Conservation (phyloP, 148 eudicot genomes). For the Linanthus parryae region DNA sequence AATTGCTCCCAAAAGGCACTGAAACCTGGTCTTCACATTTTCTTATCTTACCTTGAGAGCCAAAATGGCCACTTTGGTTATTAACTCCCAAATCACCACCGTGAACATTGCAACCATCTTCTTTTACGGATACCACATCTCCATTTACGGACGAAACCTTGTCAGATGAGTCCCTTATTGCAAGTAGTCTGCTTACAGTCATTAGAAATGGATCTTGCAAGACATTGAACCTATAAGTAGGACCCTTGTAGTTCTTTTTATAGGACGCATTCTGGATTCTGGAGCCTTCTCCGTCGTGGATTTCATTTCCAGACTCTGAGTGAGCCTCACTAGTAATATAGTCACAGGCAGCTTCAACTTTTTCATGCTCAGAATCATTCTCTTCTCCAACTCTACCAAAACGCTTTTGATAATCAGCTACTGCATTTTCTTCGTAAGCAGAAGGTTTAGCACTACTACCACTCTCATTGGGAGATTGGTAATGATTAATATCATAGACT, state of each 20-base stretch:
- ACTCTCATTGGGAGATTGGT: slow-evolving; percentile 17
- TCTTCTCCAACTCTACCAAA: slow-evolving; percentile 14
- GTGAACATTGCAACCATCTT: slow-evolving; percentile 11
- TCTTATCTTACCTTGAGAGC: slow-evolving; percentile 18
- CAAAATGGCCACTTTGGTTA: slow-evolving; percentile 13
- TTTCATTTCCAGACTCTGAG: slow-evolving; percentile 15
- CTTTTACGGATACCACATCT: slow-evolving; percentile 17
- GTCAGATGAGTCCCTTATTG: slow-evolving; percentile 26
- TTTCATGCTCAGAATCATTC: slow-evolving; percentile 15
- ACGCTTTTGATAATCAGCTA: slow-evolving; percentile 16
- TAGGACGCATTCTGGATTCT: slow-evolving; percentile 10
- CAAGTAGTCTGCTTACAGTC: slow-evolving; percentile 19
- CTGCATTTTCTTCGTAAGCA: slow-evolving; percentile 10
- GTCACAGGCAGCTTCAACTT: slow-evolving; percentile 23
- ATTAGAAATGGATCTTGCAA: slow-evolving; percentile 25
- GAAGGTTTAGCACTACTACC: slow-evolving; percentile 12
- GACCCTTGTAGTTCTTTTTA: background rate
- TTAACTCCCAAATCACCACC: slow-evolving; percentile 15
- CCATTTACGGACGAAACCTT: slow-evolving; percentile 12
- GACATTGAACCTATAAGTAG: slow-evolving; percentile 3
- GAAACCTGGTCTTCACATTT: slow-evolving; percentile 20
- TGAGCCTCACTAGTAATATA: slow-evolving; percentile 18
- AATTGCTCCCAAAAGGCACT: slow-evolving; percentile 15
- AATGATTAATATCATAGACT: slow-evolving; percentile 11
- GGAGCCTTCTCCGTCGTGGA: slow-evolving; percentile 11